A percentile compares a stretch with the other conserved stretches of the same genome.
Evolutionary conservation across 2,329 filamentous ascomycete species (phyloP).

Genomic region (Leptosphaerulina australis): DNA sequence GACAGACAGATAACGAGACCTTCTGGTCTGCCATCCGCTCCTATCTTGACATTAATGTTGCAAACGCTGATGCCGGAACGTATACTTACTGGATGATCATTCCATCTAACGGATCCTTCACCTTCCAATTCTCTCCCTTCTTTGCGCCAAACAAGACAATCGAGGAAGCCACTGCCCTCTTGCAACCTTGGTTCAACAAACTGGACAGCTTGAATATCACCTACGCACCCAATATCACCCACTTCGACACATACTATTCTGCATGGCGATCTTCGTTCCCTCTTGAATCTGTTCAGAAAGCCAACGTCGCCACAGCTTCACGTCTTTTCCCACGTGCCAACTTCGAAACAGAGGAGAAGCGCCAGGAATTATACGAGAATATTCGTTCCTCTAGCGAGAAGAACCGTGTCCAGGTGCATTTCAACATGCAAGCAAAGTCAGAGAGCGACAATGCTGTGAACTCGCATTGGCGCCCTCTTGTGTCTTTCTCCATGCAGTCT

Average conservation of each 20-base stretch:
- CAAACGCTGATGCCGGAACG: constrained; percentile 46
- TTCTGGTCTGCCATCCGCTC: constrained; percentile 45
- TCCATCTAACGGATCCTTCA: constrained; percentile 42
- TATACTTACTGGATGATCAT: constrained; percentile 45
- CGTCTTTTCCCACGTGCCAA: constrained; percentile 44
- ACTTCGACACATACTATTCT: constrained; percentile 41
- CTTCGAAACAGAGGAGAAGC: constrained; percentile 41
- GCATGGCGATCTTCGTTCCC: constrained; percentile 45
- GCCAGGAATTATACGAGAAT: constrained; percentile 37
- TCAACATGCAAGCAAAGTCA: constrained; percentile 43
- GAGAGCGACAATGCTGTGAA: constrained; percentile 35
- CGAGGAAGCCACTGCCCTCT: constrained; percentile 36
- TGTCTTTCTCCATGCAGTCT: constrained; percentile 34
- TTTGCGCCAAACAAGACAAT: constrained; percentile 44
- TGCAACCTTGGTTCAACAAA: constrained; percentile 42
- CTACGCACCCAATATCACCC: constrained; percentile 44
- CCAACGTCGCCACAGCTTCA: constrained; percentile 43
- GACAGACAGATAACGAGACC: constrained; percentile 41
- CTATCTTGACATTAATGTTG: constrained; percentile 41
- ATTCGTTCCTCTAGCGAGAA: constrained; percentile 44
- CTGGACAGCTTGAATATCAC: constrained; percentile 37
- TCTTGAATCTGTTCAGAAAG: constrained; percentile 42
- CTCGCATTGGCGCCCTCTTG: constrained; percentile 31
- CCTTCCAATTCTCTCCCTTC: constrained; percentile 45
- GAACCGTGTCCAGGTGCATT: constrained; percentile 44